These are phyloP conservation scores for Penicillium cinerascens DNA, from an alignment of 495 filamentous ascomycete species.

Conservation along the genomic window DNA sequence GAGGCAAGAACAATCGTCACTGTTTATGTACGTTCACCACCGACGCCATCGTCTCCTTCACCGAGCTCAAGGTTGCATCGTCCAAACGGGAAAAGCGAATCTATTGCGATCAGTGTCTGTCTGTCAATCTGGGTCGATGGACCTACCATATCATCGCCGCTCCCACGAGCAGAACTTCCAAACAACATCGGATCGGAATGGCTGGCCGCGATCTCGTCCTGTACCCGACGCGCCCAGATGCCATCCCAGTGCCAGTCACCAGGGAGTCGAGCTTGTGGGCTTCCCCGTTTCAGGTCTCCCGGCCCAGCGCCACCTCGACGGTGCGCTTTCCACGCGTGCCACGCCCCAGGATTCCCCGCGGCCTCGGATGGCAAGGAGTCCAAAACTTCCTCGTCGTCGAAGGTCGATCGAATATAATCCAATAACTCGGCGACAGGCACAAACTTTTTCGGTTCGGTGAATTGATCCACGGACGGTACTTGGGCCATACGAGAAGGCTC, in stretches of 20 bases:
- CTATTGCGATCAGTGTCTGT: slow-evolving; percentile 30
- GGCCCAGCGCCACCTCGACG: slow-evolving; percentile 30
- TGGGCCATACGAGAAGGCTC: slow-evolving; percentile 9
- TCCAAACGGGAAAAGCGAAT: slow-evolving; percentile 69
- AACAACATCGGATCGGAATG: slow-evolving; percentile 73
- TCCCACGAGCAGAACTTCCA: slow-evolving; percentile 53
- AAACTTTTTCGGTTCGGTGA: slow-evolving; percentile 18
- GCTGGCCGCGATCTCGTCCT: slow-evolving; percentile 70
- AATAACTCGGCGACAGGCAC: slow-evolving; percentile 52
- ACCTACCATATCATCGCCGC: slow-evolving; percentile 65
- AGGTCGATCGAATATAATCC: slow-evolving; percentile 74
- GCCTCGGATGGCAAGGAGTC: slow-evolving; percentile 76
- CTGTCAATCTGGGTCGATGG: background rate
- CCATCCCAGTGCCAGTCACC: slow-evolving; percentile 96
- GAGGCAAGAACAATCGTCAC: slow-evolving; percentile 17
- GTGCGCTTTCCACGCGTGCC: slow-evolving; percentile 83
- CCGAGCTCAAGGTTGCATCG: slow-evolving; percentile 50
- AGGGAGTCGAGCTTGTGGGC: slow-evolving; percentile 52
- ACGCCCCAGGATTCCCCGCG: slow-evolving; percentile 82
- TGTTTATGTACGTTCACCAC: slow-evolving; percentile 41
- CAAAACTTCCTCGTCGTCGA: slow-evolving; percentile 71
- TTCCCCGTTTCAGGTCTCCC: slow-evolving; percentile 27
- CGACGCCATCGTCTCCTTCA: slow-evolving; percentile 59
- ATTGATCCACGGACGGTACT: slow-evolving; percentile 15
- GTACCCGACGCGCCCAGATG: slow-evolving; percentile 83